Base-by-base conservation (phyloP, 2,329 filamentous ascomycete genomes). In the Clonostachys chloroleuca region DNA sequence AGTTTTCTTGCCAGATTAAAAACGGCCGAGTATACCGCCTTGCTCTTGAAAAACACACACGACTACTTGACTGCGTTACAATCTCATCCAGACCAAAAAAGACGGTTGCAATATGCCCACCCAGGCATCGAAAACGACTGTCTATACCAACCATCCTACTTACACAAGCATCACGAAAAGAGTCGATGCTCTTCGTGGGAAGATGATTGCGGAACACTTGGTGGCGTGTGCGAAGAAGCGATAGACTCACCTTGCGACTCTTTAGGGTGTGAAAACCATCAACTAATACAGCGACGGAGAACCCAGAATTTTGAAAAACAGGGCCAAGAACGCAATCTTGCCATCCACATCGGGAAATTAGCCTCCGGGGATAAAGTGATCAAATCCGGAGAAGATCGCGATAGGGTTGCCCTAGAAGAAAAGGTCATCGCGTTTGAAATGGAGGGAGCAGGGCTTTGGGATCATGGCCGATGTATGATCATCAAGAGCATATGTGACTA, bases 401-500 rank as follows among this genome's bases (percentile, higher is more conserved):
- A 43, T 44, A 18, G 34, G 1, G 51, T 69, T 20, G 58, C 65
- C 6, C 41, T 48, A 10, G 9, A 48, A 35, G 42, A 55, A 0
- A 9, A 45, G 6, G 9, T 43, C 18, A 43, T 43, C 20, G 24
- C 24, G 6, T 63, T 64, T 33, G 66, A 66, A 49, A 67, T 59
- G 59, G 65, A 66, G n/a, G 59, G 59, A 0, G 62, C 63, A 2
- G 66, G 65, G 0, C 40, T 58, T 0, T 66, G 57, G 57, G 59
- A 63, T 2, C 51, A 56, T 0, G 44, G 69, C 0, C 67, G 68
- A 0, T 67, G 64, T 5, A 48, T 73, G 2, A 51, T 67, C 0
- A 62, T 73, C 41, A 68, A 69, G 12, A 66, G 67, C 3, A 61
- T 69, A 0, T 68, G 62, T 34, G 61, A 72, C 39, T 59, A 60